A percentile compares a stretch with the other conserved stretches of the same genome.
Conservation (phyloP, 225 moss, liverwort and hornwort species). For the Polytrichum formosum region DNA sequence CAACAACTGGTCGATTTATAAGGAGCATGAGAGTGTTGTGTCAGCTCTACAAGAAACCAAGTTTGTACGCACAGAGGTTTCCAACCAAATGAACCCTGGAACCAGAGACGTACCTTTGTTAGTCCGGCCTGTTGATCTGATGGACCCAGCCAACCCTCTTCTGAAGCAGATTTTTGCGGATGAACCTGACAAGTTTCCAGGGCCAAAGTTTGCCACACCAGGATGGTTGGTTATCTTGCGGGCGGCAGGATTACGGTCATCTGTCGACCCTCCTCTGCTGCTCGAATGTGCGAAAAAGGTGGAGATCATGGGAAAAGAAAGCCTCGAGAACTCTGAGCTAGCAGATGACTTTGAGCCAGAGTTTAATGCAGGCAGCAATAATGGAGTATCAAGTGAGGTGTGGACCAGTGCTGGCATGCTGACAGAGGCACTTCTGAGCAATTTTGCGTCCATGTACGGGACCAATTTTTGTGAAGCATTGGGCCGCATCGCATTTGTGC, state of each 20-base stretch:
- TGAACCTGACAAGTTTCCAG: slow-evolving; percentile 70
- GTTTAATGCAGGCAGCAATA: slow-evolving; percentile 21
- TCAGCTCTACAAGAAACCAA: slow-evolving; percentile 63
- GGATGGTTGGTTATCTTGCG: slow-evolving; percentile 72
- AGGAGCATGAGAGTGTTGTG: slow-evolving; percentile 55
- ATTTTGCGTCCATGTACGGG: slow-evolving; percentile 71
- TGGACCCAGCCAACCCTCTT: slow-evolving; percentile 72
- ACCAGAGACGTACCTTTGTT: slow-evolving; percentile 28
- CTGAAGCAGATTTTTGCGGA: slow-evolving; percentile 72
- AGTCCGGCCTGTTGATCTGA: slow-evolving; percentile 59
- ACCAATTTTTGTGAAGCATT: slow-evolving; percentile 71
- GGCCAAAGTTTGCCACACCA: slow-evolving; percentile 68
- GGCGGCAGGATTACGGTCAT: slow-evolving; percentile 70
- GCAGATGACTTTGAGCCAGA: slow-evolving; percentile 61
- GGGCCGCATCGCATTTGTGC: slow-evolving; percentile 70
- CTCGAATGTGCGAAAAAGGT: slow-evolving; percentile 85
- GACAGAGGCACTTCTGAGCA: slow-evolving; percentile 67
- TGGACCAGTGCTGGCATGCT: slow-evolving; percentile 80
- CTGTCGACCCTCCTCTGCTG: slow-evolving; percentile 57
- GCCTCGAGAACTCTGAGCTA: slow-evolving; percentile 29
- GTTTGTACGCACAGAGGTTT: slow-evolving; percentile 55
- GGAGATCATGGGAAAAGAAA: slow-evolving; percentile 63
- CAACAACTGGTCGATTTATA: slow-evolving; percentile 63
- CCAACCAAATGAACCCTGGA: slow-evolving; percentile 13
- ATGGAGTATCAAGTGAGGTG: slow-evolving; percentile 53